phyloP scores from a whole-genome alignment of 1,284 basidiomycete genomes.

The Amylostereum chailletii region DNA sequence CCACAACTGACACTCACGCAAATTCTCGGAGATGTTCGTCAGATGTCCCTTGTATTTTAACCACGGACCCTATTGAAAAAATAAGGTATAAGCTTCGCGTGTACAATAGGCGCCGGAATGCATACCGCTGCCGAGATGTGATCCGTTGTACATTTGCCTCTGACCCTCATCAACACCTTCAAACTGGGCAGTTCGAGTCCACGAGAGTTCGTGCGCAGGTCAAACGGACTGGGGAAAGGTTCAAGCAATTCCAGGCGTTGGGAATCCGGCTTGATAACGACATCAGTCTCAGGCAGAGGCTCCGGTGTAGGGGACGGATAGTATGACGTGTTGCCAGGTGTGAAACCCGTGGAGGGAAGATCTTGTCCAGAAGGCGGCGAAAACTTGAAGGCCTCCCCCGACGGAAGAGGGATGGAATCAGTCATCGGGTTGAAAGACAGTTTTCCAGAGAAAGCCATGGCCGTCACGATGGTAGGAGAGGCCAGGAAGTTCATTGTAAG shows the following conservation, averaged over 20 bases:
- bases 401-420: slow-evolving; percentile 70
- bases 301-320: slow-evolving; percentile 74
- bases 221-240: slow-evolving; percentile 82
- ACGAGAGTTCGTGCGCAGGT: slow-evolving; percentile 35
- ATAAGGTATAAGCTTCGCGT: neutral
- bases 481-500: slow-evolving; percentile 98
- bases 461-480: slow-evolving; percentile 95
- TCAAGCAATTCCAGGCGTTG: slow-evolving; percentile 83
- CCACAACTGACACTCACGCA: slow-evolving; percentile 47
- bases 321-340: slow-evolving; percentile 70
- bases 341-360: slow-evolving; percentile 81
- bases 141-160: slow-evolving; percentile 98
- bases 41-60: slow-evolving; percentile 97
- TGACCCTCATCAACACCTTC: slow-evolving; percentile 83
- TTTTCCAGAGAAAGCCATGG: slow-evolving; percentile 93
- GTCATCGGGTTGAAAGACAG: slow-evolving; percentile 92
- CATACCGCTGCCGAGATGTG: slow-evolving; percentile 89
- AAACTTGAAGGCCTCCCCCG: slow-evolving; percentile 82
- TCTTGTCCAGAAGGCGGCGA: slow-evolving; percentile 78
- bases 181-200: slow-evolving; percentile 74
- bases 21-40: slow-evolving; percentile 94
- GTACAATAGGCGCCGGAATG: slow-evolving; percentile 3
- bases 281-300: slow-evolving; percentile 71
- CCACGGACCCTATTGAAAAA: slow-evolving; percentile 73
- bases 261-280: slow-evolving; percentile 75